Evolutionary conservation across 2,329 filamentous ascomycete species (phyloP).

Genomic region (Sporothrix dimorphospora): DNA sequence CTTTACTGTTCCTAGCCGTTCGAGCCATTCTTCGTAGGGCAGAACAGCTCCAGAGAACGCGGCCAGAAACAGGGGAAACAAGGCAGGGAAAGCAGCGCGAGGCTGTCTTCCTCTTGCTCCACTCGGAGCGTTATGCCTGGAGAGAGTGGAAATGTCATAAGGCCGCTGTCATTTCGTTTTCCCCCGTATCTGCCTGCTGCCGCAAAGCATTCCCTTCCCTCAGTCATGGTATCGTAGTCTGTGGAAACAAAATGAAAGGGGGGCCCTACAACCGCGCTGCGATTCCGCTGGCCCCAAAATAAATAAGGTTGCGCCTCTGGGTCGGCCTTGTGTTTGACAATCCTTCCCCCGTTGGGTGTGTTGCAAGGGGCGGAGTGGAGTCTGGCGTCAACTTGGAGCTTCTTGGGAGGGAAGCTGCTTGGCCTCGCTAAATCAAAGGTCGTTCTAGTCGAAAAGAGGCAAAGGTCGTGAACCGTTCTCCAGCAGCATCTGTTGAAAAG

Average conservation of each 20-base stretch:
- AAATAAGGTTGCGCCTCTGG: neutral
- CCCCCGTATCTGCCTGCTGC: neutral
- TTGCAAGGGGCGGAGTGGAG: constrained; percentile 12
- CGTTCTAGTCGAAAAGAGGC: neutral
- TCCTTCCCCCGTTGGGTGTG: neutral
- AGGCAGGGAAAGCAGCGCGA: constrained; percentile 6
- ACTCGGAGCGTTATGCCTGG: neutral
- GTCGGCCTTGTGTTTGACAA: constrained; percentile 4
- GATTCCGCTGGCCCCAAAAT: neutral
- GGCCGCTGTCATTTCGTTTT: neutral
- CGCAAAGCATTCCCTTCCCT: too few species aligned
- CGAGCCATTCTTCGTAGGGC: too few species aligned
- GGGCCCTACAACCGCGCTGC: neutral
- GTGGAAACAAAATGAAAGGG: neutral
- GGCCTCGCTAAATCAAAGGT: neutral
- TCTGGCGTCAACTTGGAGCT: neutral
- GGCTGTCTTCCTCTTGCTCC: neutral
- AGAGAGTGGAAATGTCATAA: neutral
- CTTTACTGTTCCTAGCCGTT: too few species aligned
- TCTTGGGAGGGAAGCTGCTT: neutral
- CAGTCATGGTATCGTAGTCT: too few species aligned
- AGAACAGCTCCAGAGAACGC: neutral
- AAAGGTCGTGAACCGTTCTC: neutral
- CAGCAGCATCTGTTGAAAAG: neutral
- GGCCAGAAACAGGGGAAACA: neutral